Conservation (phyloP, 208 protist genomes). For the Leishmania gerbilli region DNA sequence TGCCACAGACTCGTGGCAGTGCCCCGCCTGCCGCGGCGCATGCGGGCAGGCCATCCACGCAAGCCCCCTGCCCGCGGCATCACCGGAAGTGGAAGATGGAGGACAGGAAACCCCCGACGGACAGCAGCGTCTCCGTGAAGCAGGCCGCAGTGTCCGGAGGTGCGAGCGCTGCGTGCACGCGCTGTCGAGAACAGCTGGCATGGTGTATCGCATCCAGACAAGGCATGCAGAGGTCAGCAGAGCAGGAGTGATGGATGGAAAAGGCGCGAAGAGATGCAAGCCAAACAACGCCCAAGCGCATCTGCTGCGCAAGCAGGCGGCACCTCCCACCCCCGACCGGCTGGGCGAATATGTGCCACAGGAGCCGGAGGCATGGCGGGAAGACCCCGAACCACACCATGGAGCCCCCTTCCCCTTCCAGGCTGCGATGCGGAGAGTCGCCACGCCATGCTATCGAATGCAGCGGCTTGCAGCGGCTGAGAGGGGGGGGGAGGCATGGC, state of each 20-base stretch:
- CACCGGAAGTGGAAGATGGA: background rate
- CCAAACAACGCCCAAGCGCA: background rate
- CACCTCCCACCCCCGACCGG: background rate
- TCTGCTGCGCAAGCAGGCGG: background rate
- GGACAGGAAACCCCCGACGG: background rate
- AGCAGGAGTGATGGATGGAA: slow-evolving; percentile 7
- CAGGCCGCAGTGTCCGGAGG: background rate
- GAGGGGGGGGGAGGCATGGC: background rate
- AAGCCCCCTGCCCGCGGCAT: background rate
- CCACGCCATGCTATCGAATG: background rate
- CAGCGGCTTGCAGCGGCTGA: background rate
- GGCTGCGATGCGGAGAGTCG: background rate
- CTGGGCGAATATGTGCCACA: background rate
- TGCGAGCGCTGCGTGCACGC: background rate
- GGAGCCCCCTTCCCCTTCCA: background rate
- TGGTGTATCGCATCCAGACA: background rate
- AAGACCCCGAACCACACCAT: background rate
- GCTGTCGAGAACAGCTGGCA: background rate
- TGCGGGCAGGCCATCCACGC: background rate
- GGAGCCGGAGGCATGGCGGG: background rate
- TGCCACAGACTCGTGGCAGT: background rate
- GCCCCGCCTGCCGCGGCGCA: background rate
- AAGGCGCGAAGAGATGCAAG: background rate
- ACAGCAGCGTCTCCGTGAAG: no score
- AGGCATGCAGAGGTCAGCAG: background rate